phyloP scores from a whole-genome alignment of 768 basidiomycete species.

The Brasilioporus rufonigricans region DNA sequence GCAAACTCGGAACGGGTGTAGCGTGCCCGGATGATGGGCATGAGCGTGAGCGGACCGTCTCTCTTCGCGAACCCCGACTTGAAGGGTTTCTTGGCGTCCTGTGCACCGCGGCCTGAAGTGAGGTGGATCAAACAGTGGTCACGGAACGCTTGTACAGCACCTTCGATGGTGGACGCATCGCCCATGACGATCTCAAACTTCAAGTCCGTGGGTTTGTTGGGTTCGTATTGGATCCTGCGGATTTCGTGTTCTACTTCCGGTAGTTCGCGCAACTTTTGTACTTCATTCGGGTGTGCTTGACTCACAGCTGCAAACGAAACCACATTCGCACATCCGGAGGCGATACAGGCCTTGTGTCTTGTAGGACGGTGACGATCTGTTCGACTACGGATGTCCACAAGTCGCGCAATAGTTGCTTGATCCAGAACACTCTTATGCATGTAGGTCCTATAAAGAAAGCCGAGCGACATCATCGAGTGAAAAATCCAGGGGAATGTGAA shows the following conservation, averaged over 20 bases:
- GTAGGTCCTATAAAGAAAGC: not conserved
- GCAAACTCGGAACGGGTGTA: not conserved
- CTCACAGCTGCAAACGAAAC: not conserved
- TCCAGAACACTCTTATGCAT: not conserved
- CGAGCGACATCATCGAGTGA: too few species aligned
- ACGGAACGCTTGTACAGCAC: not conserved
- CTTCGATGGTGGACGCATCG: not conserved
- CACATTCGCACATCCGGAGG: not conserved
- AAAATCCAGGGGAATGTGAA: not conserved
- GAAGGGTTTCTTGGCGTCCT: not conserved
- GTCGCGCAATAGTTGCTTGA: not conserved
- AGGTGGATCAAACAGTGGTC: not conserved
- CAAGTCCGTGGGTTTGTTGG: not conserved
- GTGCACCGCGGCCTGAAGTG: not conserved
- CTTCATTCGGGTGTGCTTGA: not conserved
- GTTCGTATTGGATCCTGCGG: not conserved
- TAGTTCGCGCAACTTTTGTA: not conserved
- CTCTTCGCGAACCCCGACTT: not conserved
- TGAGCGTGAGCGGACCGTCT: not conserved
- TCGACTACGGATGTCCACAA: not conserved
- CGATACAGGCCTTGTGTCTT: not conserved
- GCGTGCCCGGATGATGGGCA: not conserved
- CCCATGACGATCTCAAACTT: not conserved
- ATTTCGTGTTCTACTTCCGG: not conserved
- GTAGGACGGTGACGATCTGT: not conserved